Percentiles rank a stretch among this genome's conserved stretches.
Conservation (phyloP, 2,329 filamentous ascomycete species). For the Xylaria sp. region DNA sequence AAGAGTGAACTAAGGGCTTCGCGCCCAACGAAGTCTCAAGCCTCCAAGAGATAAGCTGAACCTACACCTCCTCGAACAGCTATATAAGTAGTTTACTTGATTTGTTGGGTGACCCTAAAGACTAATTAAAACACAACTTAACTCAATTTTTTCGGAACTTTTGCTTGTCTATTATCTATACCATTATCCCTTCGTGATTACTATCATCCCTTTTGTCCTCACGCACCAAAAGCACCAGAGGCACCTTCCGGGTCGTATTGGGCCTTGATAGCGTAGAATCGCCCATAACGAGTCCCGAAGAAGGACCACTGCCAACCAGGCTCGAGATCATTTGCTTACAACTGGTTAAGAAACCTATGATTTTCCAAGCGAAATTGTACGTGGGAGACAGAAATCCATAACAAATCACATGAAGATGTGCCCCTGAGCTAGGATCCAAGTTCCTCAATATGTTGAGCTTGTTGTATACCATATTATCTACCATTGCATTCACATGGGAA, state of each 20-base stretch:
- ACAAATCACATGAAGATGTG: constrained; percentile 5
- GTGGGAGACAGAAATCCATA: neutral
- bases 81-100: too few relatives aligned
- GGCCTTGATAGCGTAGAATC: neutral
- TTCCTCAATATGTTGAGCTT: neutral
- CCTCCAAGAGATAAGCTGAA: too few relatives aligned
- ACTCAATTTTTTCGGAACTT: too few relatives aligned
- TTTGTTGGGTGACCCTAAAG: too few relatives aligned
- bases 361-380: neutral
- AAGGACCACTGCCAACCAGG: constrained; percentile 2
- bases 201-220: too few relatives aligned
- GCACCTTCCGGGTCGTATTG: neutral
- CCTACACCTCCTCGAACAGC: too few relatives aligned
- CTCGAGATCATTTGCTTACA: constrained; percentile 4
- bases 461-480: neutral
- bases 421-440: neutral
- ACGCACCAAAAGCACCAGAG: constrained; percentile 2
- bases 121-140: too few relatives aligned
- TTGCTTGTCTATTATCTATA: too few relatives aligned
- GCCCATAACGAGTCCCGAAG: neutral
- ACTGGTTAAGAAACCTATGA: neutral
- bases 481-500: neutral
- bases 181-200: too few relatives aligned
- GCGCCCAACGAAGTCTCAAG: too few relatives aligned
- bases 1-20: too few relatives aligned